Evolutionary conservation across 208 protist genomes (phyloP), one percentile per base, ranked within the genome.

Genomic region (Wallacemonas sp.): DNA sequence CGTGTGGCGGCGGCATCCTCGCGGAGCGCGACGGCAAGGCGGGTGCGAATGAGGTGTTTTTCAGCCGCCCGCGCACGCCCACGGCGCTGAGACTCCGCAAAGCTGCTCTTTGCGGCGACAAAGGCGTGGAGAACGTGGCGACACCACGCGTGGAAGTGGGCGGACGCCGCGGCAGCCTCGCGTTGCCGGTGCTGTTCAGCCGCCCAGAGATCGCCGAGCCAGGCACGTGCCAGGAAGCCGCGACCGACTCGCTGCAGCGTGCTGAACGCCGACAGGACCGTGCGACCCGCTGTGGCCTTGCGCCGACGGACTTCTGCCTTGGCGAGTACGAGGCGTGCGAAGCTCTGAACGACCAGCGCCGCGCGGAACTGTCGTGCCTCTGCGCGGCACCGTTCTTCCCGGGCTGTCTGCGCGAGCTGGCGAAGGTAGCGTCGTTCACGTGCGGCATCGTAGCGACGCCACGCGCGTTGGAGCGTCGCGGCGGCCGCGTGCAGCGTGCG

Each of bases 381-480:
- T 3, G 30, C 29, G 4, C 65, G 74, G 10, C 87, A 41, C 6
- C 86, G 76, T 8, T 85, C 82, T 27, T 66, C 58, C 32, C 72
- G 44, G 6, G 68, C 62, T 5, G 78, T 86, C 17, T 60, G 39
- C 19, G 70, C 69, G 12, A 83, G 52, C 15, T 74, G 41, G 17
- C 86, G 74, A 19, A 92, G 60, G 52, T 89, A 89, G 33, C 82
- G 80, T 12, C 68, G 77, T 64, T 87, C 80, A 17, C 77, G 73
- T 0, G 71, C 72, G 1, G 82, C 80, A 30, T 46, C 22, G 58
- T 79, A 82, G 6, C 71, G 66, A 10, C 79, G 70, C 68, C 73
- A 88, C 1, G 45, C 66, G 1, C 72, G 72, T 54, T 92, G 85
- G 3, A 92, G 63, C 10, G 29, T 45, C 30, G 73, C 54, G 15